Percentiles rank a stretch among this genome's conserved stretches.
Conservation (phyloP, 345 rosid species). For the Brassica napus region Da-Ae NC_063439.1:26443001-26443500, state of each 20-base stretch:
- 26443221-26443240: conserved; percentile 7
- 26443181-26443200: conserved; percentile 17
- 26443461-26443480: too few relatives aligned
- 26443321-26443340: not conserved
- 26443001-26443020: not conserved
- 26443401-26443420: too few relatives aligned
- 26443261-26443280: conserved; percentile 10
- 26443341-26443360: too few relatives aligned
- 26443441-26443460: too few relatives aligned
- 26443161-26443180: conserved; percentile 21
- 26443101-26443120: conserved; percentile 10
- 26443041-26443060: conserved; percentile 21
- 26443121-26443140: not conserved
- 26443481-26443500: too few relatives aligned
- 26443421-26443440: too few relatives aligned
- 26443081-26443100: conserved; percentile 13
- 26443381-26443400: too few relatives aligned
- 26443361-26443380: too few relatives aligned
- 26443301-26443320: not conserved
- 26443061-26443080: conserved; percentile 23
- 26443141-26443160: not conserved
- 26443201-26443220: conserved; percentile 14
- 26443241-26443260: conserved; percentile 7
- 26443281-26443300: not conserved
- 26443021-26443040: conserved; percentile 7